Percentiles rank a stretch among this genome's conserved stretches.
Evolutionary conservation across 495 filamentous ascomycete species (phyloP).

Genomic region (Neurospora sp.): DNA sequence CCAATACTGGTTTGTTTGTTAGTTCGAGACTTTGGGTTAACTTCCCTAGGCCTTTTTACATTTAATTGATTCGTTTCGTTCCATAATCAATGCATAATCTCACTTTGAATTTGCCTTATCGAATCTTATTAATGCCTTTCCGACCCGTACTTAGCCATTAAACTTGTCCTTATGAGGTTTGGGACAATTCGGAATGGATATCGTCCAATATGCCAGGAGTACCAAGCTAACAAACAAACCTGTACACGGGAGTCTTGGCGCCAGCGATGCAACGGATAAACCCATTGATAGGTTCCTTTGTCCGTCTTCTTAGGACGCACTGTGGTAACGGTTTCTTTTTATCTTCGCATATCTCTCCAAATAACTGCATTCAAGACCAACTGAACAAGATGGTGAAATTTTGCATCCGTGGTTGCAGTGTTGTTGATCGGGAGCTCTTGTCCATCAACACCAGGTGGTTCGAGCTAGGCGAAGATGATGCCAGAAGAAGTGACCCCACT

Average conservation of each 20-base stretch:
- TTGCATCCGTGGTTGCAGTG: neutral
- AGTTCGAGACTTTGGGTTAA: no score
- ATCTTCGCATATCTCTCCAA: neutral
- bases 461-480: neutral
- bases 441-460: neutral
- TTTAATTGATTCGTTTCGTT: no score
- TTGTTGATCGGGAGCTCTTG: neutral
- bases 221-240: no score
- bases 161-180: no score
- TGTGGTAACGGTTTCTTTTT: fast-evolving
- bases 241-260: neutral
- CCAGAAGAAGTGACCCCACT: neutral
- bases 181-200: no score
- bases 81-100: no score
- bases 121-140: no score
- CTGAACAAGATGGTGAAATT: neutral
- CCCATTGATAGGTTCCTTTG: neutral
- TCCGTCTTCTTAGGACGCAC: neutral
- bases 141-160: no score
- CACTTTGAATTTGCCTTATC: no score
- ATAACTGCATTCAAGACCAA: neutral
- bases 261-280: neutral
- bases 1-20: no score
- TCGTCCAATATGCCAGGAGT: no score
- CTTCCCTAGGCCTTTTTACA: no score